phyloP scores from a whole-genome alignment of 208 protist species.

The Naegleria gruberi region DNA sequence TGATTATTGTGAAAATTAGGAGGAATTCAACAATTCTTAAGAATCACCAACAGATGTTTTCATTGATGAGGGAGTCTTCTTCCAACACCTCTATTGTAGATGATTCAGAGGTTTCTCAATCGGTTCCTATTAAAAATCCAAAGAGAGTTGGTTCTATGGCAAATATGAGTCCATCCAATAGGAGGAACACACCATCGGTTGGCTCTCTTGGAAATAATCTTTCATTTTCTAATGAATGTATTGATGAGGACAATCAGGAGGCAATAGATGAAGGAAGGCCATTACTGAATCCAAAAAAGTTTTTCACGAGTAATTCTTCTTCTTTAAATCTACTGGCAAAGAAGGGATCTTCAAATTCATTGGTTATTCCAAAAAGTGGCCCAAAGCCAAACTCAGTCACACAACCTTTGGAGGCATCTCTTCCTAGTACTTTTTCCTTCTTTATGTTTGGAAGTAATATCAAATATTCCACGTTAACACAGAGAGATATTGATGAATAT shows the following conservation, averaged over 20 bases:
- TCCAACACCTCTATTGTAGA: neutral
- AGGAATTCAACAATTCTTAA: neutral
- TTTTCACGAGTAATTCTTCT: neutral
- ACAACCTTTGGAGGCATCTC: neutral
- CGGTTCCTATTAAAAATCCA: neutral
- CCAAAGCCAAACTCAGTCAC: neutral
- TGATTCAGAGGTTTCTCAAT: neutral
- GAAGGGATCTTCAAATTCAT: neutral
- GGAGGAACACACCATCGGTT: neutral
- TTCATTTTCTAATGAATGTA: neutral
- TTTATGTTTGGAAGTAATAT: neutral
- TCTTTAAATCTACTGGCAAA: neutral
- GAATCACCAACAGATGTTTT: neutral
- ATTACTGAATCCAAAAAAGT: neutral
- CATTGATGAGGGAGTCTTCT: neutral
- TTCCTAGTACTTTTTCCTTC: neutral
- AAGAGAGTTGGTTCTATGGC: neutral
- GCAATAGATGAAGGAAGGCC: neutral
- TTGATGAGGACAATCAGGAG: neutral
- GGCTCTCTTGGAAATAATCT: neutral
- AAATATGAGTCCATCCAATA: neutral
- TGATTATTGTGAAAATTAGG: conserved; percentile 17
- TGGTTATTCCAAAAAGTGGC: neutral
- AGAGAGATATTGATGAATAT: conserved; percentile 11
- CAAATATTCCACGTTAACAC: neutral